Conservation (phyloP, 768 basidiomycete species). For the Phanerochaete sordida region DNA sequence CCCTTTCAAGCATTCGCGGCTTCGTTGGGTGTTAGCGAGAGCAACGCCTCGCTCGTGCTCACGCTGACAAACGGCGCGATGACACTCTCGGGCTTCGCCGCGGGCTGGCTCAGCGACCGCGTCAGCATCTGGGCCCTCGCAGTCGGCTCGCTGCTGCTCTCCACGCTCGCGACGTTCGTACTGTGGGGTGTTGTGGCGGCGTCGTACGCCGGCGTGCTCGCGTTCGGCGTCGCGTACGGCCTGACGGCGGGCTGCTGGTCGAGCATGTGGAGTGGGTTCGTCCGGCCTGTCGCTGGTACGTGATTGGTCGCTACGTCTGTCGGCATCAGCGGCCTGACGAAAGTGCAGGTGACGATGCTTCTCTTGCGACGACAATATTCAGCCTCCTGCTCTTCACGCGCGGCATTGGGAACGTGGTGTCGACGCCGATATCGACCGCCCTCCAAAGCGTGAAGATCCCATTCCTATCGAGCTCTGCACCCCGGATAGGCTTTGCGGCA, state of each 20-base stretch:
- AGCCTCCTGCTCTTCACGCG: slow-evolving; percentile 16
- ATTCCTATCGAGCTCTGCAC: too few species aligned
- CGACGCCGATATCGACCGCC: slow-evolving; percentile 21
- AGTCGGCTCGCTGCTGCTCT: not conserved
- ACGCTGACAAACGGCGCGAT: slow-evolving; percentile 17
- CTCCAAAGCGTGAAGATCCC: too few species aligned
- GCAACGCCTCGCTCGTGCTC: slow-evolving; percentile 15
- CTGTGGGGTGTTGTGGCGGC: slow-evolving; percentile 27
- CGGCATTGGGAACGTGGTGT: slow-evolving; percentile 24
- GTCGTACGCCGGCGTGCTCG: slow-evolving; percentile 21
- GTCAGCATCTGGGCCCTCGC: slow-evolving; percentile 19
- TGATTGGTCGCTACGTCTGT: not conserved
- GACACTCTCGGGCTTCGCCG: slow-evolving; percentile 7
- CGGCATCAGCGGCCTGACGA: not conserved
- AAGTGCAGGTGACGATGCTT: slow-evolving; percentile 19
- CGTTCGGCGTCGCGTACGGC: slow-evolving; percentile 27
- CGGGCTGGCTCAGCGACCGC: slow-evolving; percentile 17
- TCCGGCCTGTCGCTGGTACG: slow-evolving; percentile 18
- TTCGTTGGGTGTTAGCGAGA: slow-evolving; percentile 5
- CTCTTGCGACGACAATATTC: slow-evolving; percentile 8
- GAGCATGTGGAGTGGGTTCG: slow-evolving; percentile 27
- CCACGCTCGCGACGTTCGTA: slow-evolving; percentile 24
- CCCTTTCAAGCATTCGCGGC: not conserved
- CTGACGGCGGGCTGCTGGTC: slow-evolving; percentile 29
- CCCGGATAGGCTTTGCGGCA: too few species aligned